Evolutionary conservation across 2,329 filamentous ascomycete species (phyloP), one percentile per base, ranked within the genome.

Genomic region (Gaeumannomyces sp.): DNA sequence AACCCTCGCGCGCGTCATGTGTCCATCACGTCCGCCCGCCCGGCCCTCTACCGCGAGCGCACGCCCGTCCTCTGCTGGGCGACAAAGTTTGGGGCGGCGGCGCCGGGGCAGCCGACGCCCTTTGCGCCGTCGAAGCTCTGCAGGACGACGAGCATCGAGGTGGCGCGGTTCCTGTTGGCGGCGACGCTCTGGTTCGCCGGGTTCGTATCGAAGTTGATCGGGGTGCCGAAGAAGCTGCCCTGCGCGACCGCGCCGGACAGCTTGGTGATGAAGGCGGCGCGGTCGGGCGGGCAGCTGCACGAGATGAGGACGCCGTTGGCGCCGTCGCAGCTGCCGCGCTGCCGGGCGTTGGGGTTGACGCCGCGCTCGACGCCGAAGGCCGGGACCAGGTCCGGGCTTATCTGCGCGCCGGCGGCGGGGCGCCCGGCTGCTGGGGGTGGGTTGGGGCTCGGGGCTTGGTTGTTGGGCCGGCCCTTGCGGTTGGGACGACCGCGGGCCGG

Each of bases 251-350:
- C 67, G 38, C 62, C 50, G 28, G 60, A 25, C 58, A 69, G 65
- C 58, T 60, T 57, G 38, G 58, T 56, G 29, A 68, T 62, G 64
- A 68, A 69, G 27, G 38, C 57, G 27, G 28, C 58, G 16, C 66
- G 68, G 56, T 64, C 53, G 8, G 68, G 68, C 33, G 68, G 68
- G 62, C 68, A 68, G n/a, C 59, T 64, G 67, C 67, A 69, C 25
- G 66, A 67, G 59, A 69, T 69, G 19, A 66, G 58, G 3, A 68
- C 66, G 56, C 38, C 56, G 14, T 61, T 28, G 28, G 64, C 61
- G 25, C 62, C 67, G 60, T 67, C 65, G 60, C 68, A 69, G 62
- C 61, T 63, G 31, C 64, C 64, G 2, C 22, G n/a, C 61, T 65
- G 64, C 29, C 58, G 61, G 8, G 60, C 53, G 45, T 62, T 28